Evolutionary conservation across 345 rosid species (phyloP), one percentile per base, ranked within the genome.

Genomic region (Physaria fendleri): DNA sequence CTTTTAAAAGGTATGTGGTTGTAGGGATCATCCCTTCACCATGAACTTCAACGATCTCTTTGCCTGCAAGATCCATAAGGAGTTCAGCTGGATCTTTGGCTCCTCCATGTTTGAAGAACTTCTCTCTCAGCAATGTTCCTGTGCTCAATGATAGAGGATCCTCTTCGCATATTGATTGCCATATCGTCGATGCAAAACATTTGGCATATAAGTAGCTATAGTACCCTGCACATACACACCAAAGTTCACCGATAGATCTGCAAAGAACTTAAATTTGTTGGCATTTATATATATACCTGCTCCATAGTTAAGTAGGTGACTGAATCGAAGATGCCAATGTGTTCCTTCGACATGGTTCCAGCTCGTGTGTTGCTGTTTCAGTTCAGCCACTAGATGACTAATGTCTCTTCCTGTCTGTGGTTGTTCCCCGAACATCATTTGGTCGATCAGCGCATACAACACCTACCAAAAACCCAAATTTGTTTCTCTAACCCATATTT

Each of bases 341-440:
- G 95, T 84, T 54, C 97, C 97, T 51, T 89, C 94, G 0, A 83
- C 85, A 65, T 89, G 94, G 73, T 81, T 82, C 91, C 96, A 90
- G 76, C 90, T 80, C 12, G 94, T 83, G 68, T 78, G 70, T 74
- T 76, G 77, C 15, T 58, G 81, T 77, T 85, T 86, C 65, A 86
- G 68, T 63, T 83, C 82, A 29, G 91, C 89, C 64, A 89, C 84
- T 38, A 83, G 64, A 18, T 80, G 78, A 56, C 89, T 74, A 20
- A 80, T 71, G 41, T 81, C 78, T 34, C 80, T 80, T 34, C 44
- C 40, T 25, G 62, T 67, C 61, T 64, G 42, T 51, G 72, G 52
- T 75, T 59, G 89, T 70, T 93, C 85, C 55, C 99, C 99, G 5
- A 89, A 93, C 3, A 93, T 72, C 30, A 79, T 83, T 79, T 89